Evolutionary conservation across 139 green algal species (phyloP).

Genomic region (Medakamo hakoo): DNA sequence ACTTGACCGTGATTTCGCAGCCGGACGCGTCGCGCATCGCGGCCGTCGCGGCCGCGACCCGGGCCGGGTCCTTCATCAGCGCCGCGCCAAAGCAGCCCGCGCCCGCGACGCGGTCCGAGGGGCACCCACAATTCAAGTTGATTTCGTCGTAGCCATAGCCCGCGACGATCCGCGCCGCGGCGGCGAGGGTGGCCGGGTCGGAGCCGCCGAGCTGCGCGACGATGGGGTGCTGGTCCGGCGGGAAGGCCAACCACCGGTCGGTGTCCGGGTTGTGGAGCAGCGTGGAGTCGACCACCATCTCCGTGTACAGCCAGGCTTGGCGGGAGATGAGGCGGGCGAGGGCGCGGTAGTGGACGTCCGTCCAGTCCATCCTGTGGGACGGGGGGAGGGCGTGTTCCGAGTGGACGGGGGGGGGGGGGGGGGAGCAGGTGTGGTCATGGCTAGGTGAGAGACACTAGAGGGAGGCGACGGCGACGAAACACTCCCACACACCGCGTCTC

Average conservation of each 20-base stretch:
- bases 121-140: slow-evolving; percentile 91
- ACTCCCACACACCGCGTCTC: not conserved
- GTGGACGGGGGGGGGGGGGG: not conserved
- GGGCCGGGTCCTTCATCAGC: slow-evolving; percentile 63
- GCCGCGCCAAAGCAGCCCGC: slow-evolving; percentile 79
- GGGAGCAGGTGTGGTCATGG: too few relatives aligned
- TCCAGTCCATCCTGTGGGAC: slow-evolving; percentile 75
- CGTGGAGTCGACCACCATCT: slow-evolving; percentile 89
- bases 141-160: slow-evolving; percentile 78
- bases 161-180: slow-evolving; percentile 38
- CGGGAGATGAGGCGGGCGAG: slow-evolving; percentile 57
- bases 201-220: slow-evolving; percentile 75
- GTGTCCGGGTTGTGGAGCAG: slow-evolving; percentile 47
- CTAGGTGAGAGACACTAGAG: too few relatives aligned
- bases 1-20: slow-evolving; percentile 69
- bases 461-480: not conserved
- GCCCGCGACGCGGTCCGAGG: slow-evolving; percentile 71
- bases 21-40: slow-evolving; percentile 26
- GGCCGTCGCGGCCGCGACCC: slow-evolving; percentile 53
- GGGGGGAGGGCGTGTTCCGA: too few relatives aligned
- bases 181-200: slow-evolving; percentile 46
- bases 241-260: slow-evolving; percentile 63
- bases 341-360: slow-evolving; percentile 75
- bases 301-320: slow-evolving; percentile 72
- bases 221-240: slow-evolving; percentile 74